Percentiles rank a stretch among this genome's conserved stretches.
Conservation (phyloP, 2,329 filamentous ascomycete genomes). For the Ophiostoma triangulosporum region DNA sequence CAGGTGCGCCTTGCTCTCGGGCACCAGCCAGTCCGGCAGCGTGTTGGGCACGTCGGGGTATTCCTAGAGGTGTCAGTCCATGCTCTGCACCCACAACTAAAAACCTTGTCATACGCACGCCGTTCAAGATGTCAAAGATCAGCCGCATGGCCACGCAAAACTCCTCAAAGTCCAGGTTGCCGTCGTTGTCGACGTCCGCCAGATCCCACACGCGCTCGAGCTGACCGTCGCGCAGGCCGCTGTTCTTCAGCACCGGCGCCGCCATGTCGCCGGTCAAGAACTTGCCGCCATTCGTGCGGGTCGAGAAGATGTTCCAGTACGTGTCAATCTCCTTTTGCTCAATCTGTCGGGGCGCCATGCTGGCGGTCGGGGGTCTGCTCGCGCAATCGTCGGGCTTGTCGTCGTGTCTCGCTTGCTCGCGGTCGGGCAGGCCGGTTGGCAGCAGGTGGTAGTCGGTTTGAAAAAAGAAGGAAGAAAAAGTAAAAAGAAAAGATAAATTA, state of each 20-base stretch:
- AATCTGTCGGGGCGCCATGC: slow-evolving; percentile 47
- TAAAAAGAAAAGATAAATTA: too few species aligned
- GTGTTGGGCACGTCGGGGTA: slow-evolving; percentile 74
- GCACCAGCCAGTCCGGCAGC: slow-evolving; percentile 91
- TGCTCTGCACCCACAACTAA: neutral
- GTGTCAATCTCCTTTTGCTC: slow-evolving; percentile 50
- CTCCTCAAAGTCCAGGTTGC: slow-evolving; percentile 96
- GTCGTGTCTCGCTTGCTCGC: neutral
- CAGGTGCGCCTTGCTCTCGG: slow-evolving; percentile 84
- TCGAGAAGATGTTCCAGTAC: slow-evolving; percentile 52
- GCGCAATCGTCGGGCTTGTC: neutral
- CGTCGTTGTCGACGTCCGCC: slow-evolving; percentile 93
- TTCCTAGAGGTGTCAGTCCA: slow-evolving; percentile 42
- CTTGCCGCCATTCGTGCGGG: slow-evolving; percentile 45
- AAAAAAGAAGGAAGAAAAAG: too few species aligned
- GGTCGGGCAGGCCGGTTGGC: neutral
- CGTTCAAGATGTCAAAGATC: slow-evolving; percentile 95
- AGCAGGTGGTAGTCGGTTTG: neutral
- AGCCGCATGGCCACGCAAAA: slow-evolving; percentile 98
- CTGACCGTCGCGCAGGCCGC: slow-evolving; percentile 53
- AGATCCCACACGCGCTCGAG: slow-evolving; percentile 97
- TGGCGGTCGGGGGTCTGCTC: slow-evolving; percentile 13
- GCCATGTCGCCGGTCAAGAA: slow-evolving; percentile 48
- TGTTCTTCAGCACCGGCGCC: slow-evolving; percentile 50
- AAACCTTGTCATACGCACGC: slow-evolving; percentile 54